Conservation (phyloP, 305 asterid species). For the Fraxinus ornus region DNA sequence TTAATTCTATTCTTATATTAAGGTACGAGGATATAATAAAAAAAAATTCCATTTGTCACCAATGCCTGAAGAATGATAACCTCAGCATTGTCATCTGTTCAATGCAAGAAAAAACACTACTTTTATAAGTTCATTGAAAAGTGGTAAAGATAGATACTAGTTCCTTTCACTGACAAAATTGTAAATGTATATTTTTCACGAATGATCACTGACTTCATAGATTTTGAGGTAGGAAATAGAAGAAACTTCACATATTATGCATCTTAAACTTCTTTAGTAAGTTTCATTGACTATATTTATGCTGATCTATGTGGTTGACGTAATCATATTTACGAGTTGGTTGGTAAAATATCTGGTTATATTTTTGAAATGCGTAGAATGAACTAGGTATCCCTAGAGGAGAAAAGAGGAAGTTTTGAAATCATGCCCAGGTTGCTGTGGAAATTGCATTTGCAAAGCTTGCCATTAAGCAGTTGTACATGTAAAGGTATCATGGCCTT, state of each 20-base stretch:
- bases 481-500: constrained; percentile 37
- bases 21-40: not conserved
- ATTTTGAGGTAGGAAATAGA: constrained; percentile 10
- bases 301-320: not conserved
- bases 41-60: constrained; percentile 49
- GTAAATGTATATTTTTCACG: not conserved
- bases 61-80: constrained; percentile 48
- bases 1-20: not conserved
- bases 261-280: constrained; percentile 8
- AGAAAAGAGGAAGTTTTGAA: constrained; percentile 45
- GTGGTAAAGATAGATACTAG: constrained; percentile 45
- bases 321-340: constrained; percentile 1
- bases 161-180: constrained; percentile 15
- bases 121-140: constrained; percentile 61
- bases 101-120: constrained; percentile 60
- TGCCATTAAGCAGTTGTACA: constrained; percentile 54
- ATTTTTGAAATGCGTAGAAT: constrained; percentile 19
- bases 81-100: constrained; percentile 45
- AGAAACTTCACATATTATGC: not conserved
- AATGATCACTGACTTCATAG: not conserved
- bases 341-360: constrained; percentile 8
- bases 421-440: constrained; percentile 65
- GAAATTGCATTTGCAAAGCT: constrained; percentile 71
- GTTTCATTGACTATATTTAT: constrained; percentile 12
- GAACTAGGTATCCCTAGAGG: constrained; percentile 63